Conservation (phyloP, 2,329 filamentous ascomycete genomes). For the Claviceps monticola region DNA sequence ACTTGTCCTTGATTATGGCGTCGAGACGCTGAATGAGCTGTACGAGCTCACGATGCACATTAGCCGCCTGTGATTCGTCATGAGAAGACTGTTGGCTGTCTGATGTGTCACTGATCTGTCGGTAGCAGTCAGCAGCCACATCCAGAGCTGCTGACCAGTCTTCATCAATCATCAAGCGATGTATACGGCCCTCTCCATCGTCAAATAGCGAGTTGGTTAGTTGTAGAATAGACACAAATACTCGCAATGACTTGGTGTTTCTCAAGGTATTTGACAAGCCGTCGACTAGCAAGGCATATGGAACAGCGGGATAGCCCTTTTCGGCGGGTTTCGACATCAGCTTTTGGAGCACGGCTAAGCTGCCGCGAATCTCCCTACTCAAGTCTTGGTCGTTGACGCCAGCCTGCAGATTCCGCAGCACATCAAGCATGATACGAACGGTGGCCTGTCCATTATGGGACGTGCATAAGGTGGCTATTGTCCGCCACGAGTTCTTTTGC, state of each 20-base stretch:
- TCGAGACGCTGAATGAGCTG: slow-evolving; percentile 36
- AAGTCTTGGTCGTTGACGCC: slow-evolving; percentile 36
- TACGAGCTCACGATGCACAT: slow-evolving; percentile 29
- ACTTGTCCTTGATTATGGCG: slow-evolving; percentile 27
- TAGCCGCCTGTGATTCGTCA: slow-evolving; percentile 21
- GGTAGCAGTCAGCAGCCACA: slow-evolving; percentile 42
- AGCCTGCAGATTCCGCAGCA: slow-evolving; percentile 35
- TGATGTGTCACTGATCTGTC: slow-evolving; percentile 13
- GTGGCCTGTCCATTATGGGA: slow-evolving; percentile 62
- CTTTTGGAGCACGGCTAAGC: slow-evolving; percentile 48
- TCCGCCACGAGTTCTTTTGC: slow-evolving; percentile 53
- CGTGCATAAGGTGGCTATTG: slow-evolving; percentile 54
- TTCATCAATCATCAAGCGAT: slow-evolving; percentile 45
- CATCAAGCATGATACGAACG: slow-evolving; percentile 49
- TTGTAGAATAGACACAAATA: slow-evolving; percentile 33
- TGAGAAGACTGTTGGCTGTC: slow-evolving; percentile 12
- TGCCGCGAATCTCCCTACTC: slow-evolving; percentile 45
- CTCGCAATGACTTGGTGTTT: slow-evolving; percentile 28
- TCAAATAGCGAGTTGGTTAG: slow-evolving; percentile 43
- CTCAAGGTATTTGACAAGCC: slow-evolving; percentile 39
- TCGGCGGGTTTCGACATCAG: slow-evolving; percentile 45
- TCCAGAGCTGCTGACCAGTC: slow-evolving; percentile 51
- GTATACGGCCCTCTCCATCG: slow-evolving; percentile 36
- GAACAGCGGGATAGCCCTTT: slow-evolving; percentile 45
- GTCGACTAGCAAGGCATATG: slow-evolving; percentile 43